Conservation (phyloP, 768 basidiomycete species). For the Suillus placidus region DNA sequence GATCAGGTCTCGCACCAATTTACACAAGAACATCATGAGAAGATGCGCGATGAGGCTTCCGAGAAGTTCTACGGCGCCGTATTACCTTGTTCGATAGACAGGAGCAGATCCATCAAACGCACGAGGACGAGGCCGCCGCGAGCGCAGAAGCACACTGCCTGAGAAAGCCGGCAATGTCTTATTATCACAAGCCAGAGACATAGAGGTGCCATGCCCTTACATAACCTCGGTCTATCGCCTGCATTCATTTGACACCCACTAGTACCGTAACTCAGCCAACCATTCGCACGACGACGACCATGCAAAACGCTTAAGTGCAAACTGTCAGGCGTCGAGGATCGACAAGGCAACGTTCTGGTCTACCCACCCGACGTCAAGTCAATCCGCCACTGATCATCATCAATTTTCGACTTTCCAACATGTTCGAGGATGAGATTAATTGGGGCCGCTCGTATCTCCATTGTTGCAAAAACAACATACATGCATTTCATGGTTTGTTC, state of each 20-base stretch:
- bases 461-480: neutral
- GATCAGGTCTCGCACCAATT: no score
- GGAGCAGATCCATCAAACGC: neutral
- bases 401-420: neutral
- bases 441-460: neutral
- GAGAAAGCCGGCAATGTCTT: neutral
- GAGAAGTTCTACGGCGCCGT: neutral
- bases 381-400: neutral
- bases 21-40: constrained; percentile 3
- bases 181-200: neutral
- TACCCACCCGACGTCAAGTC: neutral
- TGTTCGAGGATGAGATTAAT: neutral
- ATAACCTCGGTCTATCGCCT: neutral
- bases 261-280: neutral
- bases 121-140: constrained; percentile 1
- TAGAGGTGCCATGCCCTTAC: neutral
- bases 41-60: neutral
- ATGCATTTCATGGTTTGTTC: neutral
- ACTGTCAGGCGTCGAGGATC: neutral
- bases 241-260: neutral
- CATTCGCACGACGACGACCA: neutral
- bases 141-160: neutral
- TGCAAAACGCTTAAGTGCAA: neutral
- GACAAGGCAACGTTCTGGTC: neutral
- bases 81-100: neutral